Evolutionary conservation across 2,329 filamentous ascomycete species (phyloP), one percentile per base, ranked within the genome.

Genomic region (Ophiostoma populinum): DNA sequence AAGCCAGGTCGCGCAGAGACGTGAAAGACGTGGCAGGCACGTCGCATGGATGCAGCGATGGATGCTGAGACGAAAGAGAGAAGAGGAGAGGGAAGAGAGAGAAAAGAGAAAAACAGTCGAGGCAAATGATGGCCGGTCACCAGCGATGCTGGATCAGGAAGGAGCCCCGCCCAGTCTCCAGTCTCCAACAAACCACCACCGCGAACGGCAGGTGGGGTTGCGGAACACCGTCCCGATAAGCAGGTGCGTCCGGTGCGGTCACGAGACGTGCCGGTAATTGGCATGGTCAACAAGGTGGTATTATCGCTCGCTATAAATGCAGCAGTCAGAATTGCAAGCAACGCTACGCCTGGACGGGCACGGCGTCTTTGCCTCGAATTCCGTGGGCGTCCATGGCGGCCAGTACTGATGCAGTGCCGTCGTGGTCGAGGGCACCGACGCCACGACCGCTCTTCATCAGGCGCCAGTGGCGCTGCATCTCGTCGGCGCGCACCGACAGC

Each of bases 391-490:
- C 34, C 34, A 40, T 40, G 1, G 38, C 36, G 9, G 34, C 38
- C 34, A 40, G 32, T 13, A 40, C 39, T 10, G 34, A 28, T 6
- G 35, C 42, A 12, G 38, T 37, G 28, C 37, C 34, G 32, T 42
- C 39, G 21, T 33, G 22, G 33, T 41, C 44, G 25, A 44, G 45
- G 34, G 36, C 21, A 20, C 42, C 45, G n/a, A 42, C 38, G 11
- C 33, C 42, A 32, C 32, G 38, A 17, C 43, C 49, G 37, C 40
- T 46, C 44, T 47, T 55, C 53, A 82, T 70, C 50, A 70, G 65
- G 34, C 74, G 70, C 46, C 75, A 80, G 57, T 81, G 80, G 48
- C 54, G 72, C 37, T 62, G 70, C 36, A 80, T 56, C 46, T 62
- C 62, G 32, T 67, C 61, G 39, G 63, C 61, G 43, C 65, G 66